Percentiles rank a stretch among this genome's conserved stretches.
These are phyloP conservation scores for Arthrobotrys megalospora DNA, from an alignment of 2,329 filamentous ascomycete genomes.

Conservation along the genomic window DNA sequence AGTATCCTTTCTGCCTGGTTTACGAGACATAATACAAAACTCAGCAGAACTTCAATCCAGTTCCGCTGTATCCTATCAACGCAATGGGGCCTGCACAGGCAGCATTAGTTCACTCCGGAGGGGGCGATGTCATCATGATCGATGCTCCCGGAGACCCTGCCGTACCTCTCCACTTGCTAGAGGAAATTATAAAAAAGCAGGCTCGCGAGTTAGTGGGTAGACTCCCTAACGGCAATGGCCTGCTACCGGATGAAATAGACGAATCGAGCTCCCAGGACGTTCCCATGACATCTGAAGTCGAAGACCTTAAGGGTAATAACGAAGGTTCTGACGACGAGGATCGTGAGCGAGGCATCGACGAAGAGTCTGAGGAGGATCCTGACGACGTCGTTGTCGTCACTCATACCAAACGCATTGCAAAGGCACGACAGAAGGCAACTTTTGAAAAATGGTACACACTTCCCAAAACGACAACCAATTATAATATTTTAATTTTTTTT, in stretches of 20 bases:
- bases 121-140: conserved; percentile 30
- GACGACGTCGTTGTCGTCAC: conserved; percentile 27
- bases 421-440: conserved; percentile 39
- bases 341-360: conserved; percentile 38
- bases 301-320: background rate
- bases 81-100: conserved; percentile 16
- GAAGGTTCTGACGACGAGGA: conserved; percentile 22
- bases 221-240: conserved; percentile 13
- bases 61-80: conserved; percentile 8
- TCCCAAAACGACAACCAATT: background rate
- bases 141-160: conserved; percentile 23
- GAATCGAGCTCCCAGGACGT: background rate
- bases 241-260: background rate
- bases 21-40: conserved; percentile 36
- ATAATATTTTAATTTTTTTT: background rate
- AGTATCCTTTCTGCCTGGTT: conserved; percentile 24
- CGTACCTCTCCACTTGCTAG: conserved; percentile 8
- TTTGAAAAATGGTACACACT: conserved; percentile 54
- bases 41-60: background rate
- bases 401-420: conserved; percentile 28
- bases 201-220: conserved; percentile 28
- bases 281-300: background rate
- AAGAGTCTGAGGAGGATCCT: conserved; percentile 33
- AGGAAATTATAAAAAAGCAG: conserved; percentile 21
- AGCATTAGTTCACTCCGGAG: background rate